Base-by-base conservation (phyloP, 495 filamentous ascomycete genomes). In the Venustampulla echinocandica region DNA sequence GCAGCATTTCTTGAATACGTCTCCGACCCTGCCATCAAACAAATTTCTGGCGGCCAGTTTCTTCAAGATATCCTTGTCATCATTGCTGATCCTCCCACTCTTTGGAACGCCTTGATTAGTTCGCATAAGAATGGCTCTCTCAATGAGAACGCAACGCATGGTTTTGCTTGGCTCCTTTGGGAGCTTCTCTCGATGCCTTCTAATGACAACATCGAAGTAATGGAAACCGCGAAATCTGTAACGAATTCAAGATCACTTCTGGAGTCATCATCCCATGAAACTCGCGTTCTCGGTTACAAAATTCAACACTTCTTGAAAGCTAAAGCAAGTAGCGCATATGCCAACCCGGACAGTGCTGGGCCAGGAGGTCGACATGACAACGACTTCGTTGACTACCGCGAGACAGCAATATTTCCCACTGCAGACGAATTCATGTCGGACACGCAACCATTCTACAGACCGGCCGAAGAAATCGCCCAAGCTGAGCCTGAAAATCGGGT, bases 291-390 rank as follows among this genome's bases (percentile, higher is more conserved):
- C 5, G 34, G 34, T 10, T 37, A 37, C 15, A 37, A 37, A 17
- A 37, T 37, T 15, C 10, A 37, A 18, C 9, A 37, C 6, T 5
- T 17, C 34, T 15, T 37, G 9, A 7, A 37, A 18, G 17, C 15
- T 17, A 37, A 17, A 17, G 9, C 15, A 15, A 10, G 10, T 37
- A 9, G 6, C 9, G 6, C 9, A 17, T 30, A 6, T 7, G 6
- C 34, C 7, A 17, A 37, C 15, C 9, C 6, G 15, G 6, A 7
- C 9, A 18, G 6, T 11, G 9, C 15, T 37, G n/a, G 27, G 0
- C 74, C 81, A 2, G 84, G 84, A 1, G 84, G 85, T 0, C 75
- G 85, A 0, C 85, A 90, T 53, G 84, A 90, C 54, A 89, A 90
- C 53, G 85, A 89, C 55, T 75, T 71, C 53, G 64, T 39, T 1